Conservation (phyloP, 2,329 filamentous ascomycete species). For the Ophiocordyceps camponoti-leonardi region DNA sequence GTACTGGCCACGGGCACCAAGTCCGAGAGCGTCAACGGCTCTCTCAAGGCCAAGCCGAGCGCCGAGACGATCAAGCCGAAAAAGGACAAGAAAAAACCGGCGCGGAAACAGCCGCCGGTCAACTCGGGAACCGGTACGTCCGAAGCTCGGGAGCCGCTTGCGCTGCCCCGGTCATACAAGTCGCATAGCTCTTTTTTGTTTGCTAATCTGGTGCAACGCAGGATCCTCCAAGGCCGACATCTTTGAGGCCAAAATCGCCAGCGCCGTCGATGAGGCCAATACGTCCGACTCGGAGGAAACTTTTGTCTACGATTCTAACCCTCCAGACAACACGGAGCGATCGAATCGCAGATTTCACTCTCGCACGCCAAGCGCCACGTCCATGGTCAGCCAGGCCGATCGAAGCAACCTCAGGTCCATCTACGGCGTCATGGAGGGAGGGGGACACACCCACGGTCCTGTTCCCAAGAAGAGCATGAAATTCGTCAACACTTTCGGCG, state of each 20-base stretch:
- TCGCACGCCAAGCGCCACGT: slow-evolving; percentile 84
- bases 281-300: slow-evolving; percentile 97
- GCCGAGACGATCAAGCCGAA: slow-evolving; percentile 91
- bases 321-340: slow-evolving; percentile 47
- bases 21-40: slow-evolving; percentile 47
- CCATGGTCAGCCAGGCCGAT: slow-evolving; percentile 56
- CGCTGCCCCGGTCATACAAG: neutral
- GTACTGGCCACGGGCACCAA: slow-evolving; percentile 51
- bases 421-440: slow-evolving; percentile 46
- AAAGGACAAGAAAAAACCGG: slow-evolving; percentile 73
- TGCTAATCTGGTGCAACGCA: slow-evolving; percentile 14
- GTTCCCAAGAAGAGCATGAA: slow-evolving; percentile 80
- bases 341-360: slow-evolving; percentile 67
- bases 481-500: slow-evolving; percentile 67
- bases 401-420: slow-evolving; percentile 44
- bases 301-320: slow-evolving; percentile 98
- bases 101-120: slow-evolving; percentile 58
- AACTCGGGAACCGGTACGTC: slow-evolving; percentile 55
- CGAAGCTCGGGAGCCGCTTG: neutral
- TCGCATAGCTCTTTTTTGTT: neutral
- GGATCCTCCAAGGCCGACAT: slow-evolving; percentile 93
- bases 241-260: slow-evolving; percentile 93
- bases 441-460: slow-evolving; percentile 14
- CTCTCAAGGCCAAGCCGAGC: slow-evolving; percentile 71
- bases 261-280: slow-evolving; percentile 86